Base-by-base conservation (phyloP, 768 basidiomycete genomes). In the Kwoniella dendrophila region DNA sequence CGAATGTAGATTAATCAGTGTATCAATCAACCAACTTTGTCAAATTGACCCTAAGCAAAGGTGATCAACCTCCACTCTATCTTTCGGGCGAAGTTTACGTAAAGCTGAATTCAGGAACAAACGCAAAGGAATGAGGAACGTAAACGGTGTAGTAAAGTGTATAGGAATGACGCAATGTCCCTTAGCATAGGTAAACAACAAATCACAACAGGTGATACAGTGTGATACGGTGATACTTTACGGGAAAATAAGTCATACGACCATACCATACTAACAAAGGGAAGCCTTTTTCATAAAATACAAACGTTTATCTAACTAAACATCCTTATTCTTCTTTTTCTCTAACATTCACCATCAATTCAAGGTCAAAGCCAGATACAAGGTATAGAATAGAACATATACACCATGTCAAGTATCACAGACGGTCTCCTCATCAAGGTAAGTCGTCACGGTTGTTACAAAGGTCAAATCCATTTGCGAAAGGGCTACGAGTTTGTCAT, bases 351-450 rank as follows among this genome's bases (percentile, higher is more conserved):
- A 10, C 26, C 36, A n/a, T 33, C 30, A 52, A 4, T 11, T 32
- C 36, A 16, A 7, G 22, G 34, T 43, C n/a, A n/a, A n/a, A n/a
- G n/a, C n/a, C n/a, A n/a, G n/a, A n/a, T n/a, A n/a, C n/a, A n/a
- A n/a, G n/a, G n/a, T n/a, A n/a, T n/a, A n/a, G n/a, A n/a, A n/a
- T n/a, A n/a, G n/a, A 43, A 10, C 20, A 59, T 18, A 40, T 20
- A 33, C 63, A 59, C 7, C 47, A 59, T 64, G 56, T 38, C 55
- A 53, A 62, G 51, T 52, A 53, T 90, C 90, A 87, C 82, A 68
- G 90, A 94, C 76, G 88, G 85, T 16, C 86, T 94, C 66, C 69
- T 88, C 38, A 85, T 93, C 83, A 93, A 95, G 84, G 88, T 86
- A 32, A 66, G 70, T 63, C 22, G n/a, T 8, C 14, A 36, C 16